These are phyloP conservation scores for Neurospora sp. DNA, from an alignment of 495 filamentous ascomycete species.

Conservation along the genomic window DNA sequence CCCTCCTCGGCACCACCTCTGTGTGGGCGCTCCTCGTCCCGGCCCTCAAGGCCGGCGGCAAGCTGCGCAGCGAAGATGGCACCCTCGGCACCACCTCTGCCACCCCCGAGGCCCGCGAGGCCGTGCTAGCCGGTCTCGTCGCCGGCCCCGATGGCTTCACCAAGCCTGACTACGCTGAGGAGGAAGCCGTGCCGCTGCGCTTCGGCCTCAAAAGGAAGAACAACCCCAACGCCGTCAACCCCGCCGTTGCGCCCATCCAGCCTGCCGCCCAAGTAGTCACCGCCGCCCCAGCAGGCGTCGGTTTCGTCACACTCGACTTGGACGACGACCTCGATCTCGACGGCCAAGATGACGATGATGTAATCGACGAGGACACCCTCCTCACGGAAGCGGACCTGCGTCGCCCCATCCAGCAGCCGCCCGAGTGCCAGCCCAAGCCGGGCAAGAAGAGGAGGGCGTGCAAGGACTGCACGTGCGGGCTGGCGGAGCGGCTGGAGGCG, in stretches of 20 bases:
- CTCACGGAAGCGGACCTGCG: constrained; percentile 73
- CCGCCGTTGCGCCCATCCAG: constrained; percentile 16
- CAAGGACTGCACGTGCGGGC: constrained; percentile 95
- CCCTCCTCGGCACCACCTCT: too few relatives aligned
- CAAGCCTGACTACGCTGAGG: constrained; percentile 59
- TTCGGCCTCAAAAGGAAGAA: constrained; percentile 59
- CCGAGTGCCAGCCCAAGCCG: constrained; percentile 70
- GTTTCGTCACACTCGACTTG: constrained; percentile 52
- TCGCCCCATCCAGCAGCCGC: constrained; percentile 60
- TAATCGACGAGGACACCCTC: constrained; percentile 84
- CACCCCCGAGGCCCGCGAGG: constrained; percentile 49
- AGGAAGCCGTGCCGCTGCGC: constrained; percentile 59
- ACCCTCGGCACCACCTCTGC: constrained; percentile 36
- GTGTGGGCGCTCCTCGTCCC: constrained; percentile 58
- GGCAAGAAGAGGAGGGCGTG: constrained; percentile 86
- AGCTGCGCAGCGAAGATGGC: constrained; percentile 59
- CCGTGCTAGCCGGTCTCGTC: constrained; percentile 73
- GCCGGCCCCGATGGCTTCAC: constrained; percentile 49
- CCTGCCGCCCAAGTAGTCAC: constrained; percentile 15
- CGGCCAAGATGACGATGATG: constrained; percentile 58
- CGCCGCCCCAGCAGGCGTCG: constrained; percentile 47
- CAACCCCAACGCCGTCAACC: constrained; percentile 6
- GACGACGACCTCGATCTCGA: constrained; percentile 54
- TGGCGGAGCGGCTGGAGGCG: constrained; percentile 65
- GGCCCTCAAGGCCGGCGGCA: constrained; percentile 61